A percentile compares a stretch with the other conserved stretches of the same genome.
Evolutionary conservation across 305 asterid genomes (phyloP).

Genomic region (Striga hermonthica): DNA sequence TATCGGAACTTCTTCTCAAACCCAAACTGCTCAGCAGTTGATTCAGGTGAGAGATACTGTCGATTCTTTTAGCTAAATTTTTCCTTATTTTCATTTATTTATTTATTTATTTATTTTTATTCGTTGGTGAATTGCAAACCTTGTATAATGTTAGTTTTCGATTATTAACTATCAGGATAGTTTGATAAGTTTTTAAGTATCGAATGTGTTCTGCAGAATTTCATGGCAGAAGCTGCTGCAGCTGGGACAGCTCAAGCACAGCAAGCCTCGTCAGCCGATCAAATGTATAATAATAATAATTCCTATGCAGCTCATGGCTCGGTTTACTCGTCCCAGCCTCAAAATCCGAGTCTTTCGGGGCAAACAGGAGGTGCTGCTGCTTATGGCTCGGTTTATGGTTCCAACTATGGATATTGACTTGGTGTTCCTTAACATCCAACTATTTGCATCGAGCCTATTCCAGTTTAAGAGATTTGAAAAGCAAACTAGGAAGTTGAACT

Average conservation of each 20-base stretch:
- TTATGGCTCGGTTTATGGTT: conserved; percentile 38
- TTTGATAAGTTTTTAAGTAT: too few relatives aligned
- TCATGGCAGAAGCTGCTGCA: conserved; percentile 56
- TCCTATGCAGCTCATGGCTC: conserved; percentile 48
- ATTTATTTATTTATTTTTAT: too few relatives aligned
- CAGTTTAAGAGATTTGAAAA: too few relatives aligned
- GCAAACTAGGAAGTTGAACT: too few relatives aligned
- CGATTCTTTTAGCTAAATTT: background rate
- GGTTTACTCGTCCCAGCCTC: conserved; percentile 47
- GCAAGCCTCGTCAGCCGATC: conserved; percentile 35
- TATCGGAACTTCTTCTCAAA: conserved; percentile 88
- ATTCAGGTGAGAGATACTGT: conserved; percentile 57
- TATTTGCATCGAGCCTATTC: too few relatives aligned
- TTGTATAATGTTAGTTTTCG: too few relatives aligned
- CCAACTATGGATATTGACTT: conserved; percentile 64
- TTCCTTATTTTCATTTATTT: too few relatives aligned
- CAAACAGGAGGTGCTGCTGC: conserved; percentile 34
- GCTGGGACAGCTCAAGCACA: conserved; percentile 23
- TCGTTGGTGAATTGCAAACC: too few relatives aligned
- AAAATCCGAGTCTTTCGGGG: conserved; percentile 43
- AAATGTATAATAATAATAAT: conserved; percentile 31
- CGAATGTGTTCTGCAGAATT: conserved; percentile 33
- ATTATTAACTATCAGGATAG: too few relatives aligned
- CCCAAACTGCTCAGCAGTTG: conserved; percentile 93
- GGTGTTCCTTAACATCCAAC: too few relatives aligned